Evolutionary conservation across 345 rosid species (phyloP).

Genomic region (Euclidium syriacum): DNA sequence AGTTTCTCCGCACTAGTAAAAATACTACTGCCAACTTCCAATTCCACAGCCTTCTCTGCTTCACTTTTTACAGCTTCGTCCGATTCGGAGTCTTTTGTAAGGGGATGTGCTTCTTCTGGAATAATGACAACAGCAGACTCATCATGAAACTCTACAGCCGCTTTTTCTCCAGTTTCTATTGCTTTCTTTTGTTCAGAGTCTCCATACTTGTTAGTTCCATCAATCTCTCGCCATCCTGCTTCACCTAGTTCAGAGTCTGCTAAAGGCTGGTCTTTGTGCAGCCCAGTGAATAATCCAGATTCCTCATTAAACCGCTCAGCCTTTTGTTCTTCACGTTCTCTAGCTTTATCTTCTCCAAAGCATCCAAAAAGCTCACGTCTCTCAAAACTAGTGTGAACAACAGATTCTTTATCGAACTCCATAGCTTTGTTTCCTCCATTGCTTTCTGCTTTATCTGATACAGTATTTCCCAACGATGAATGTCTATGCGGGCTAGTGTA

Average conservation of each 20-base stretch:
- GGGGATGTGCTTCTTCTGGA: not conserved
- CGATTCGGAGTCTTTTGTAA: not conserved
- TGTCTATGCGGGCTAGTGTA: not conserved
- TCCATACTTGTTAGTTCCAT: not conserved
- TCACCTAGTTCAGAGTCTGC: too few species aligned
- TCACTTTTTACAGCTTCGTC: slow-evolving; percentile 3
- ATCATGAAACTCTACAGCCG: not conserved
- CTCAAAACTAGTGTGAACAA: not conserved
- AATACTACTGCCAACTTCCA: not conserved
- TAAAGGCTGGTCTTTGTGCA: too few species aligned
- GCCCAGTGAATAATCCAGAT: too few species aligned
- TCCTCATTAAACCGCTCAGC: too few species aligned
- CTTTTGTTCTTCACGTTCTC: too few species aligned
- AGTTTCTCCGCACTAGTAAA: not conserved
- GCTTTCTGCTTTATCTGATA: not conserved
- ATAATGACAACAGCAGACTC: not conserved
- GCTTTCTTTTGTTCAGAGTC: not conserved
- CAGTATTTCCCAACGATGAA: not conserved
- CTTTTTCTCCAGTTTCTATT: not conserved
- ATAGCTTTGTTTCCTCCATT: not conserved
- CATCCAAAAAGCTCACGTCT: not conserved
- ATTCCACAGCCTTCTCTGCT: not conserved
- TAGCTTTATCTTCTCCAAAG: not conserved
- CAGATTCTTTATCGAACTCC: not conserved
- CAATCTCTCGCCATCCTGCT: too few species aligned